These are phyloP conservation scores for Euclidium syriacum DNA, from an alignment of 345 rosid species.

Conservation along the genomic window DNA sequence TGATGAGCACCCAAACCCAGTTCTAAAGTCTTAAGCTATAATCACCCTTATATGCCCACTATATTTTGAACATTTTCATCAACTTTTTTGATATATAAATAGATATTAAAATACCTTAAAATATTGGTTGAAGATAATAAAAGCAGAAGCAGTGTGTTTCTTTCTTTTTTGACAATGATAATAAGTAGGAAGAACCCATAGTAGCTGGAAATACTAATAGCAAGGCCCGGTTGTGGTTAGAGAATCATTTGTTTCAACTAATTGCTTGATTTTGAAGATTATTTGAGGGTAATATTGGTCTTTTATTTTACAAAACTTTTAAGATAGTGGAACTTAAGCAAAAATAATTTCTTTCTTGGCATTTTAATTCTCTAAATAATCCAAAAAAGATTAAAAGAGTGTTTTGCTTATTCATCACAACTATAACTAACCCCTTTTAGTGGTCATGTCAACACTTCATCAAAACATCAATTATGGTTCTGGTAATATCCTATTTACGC, in stretches of 20 bases:
- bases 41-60: constrained; percentile 19
- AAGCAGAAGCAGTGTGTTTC: not conserved
- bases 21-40: not conserved
- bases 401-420: constrained; percentile 30
- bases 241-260: constrained; percentile 35
- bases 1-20: not conserved
- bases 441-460: constrained; percentile 24
- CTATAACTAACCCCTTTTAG: constrained; percentile 21
- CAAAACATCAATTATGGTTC: constrained; percentile 21
- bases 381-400: not conserved
- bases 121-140: not conserved
- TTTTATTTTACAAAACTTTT: constrained; percentile 11
- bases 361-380: not conserved
- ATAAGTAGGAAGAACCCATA: constrained; percentile 2
- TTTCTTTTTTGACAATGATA: not conserved
- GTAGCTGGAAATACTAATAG: constrained; percentile 20
- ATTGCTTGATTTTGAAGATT: constrained; percentile 32
- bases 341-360: not conserved
- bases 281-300: constrained; percentile 21
- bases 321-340: constrained; percentile 6
- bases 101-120: not conserved
- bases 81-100: not conserved
- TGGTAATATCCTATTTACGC: constrained; percentile 1
- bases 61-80: not conserved
- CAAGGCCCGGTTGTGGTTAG: constrained; percentile 30